Evolutionary conservation across 192 early-diverging fungal species (phyloP).

Genomic region (Coemansia sp.): DNA sequence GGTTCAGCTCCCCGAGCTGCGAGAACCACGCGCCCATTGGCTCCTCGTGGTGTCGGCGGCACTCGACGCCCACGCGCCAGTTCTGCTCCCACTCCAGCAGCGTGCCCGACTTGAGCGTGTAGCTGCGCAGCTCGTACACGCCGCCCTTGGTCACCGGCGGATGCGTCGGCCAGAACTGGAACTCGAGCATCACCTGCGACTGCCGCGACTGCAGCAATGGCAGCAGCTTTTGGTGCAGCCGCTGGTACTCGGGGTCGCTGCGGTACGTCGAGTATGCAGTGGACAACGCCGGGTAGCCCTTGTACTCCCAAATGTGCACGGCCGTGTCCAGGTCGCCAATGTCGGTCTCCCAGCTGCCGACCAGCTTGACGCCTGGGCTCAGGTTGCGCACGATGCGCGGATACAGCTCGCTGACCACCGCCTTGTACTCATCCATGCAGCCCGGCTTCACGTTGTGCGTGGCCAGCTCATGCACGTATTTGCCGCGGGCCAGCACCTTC

Average conservation of each 20-base stretch:
- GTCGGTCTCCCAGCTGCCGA: conserved; percentile 83
- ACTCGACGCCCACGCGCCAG: conserved; percentile 86
- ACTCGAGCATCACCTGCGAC: conserved; percentile 87
- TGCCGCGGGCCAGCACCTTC: conserved; percentile 74
- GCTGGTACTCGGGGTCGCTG: conserved; percentile 61
- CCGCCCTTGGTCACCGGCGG: conserved; percentile 72
- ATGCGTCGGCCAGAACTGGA: conserved; percentile 83
- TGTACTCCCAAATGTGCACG: conserved; percentile 89
- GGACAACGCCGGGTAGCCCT: conserved; percentile 78
- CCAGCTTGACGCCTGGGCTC: conserved; percentile 72
- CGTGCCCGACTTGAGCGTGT: conserved; percentile 80
- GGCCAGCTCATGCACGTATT: conserved; percentile 86
- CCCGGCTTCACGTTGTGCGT: conserved; percentile 84
- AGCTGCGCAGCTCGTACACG: conserved; percentile 90
- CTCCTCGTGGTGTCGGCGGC: conserved; percentile 78
- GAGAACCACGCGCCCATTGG: conserved; percentile 96
- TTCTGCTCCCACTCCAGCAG: conserved; percentile 91
- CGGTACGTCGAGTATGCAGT: conserved; percentile 59
- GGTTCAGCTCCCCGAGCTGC: conserved; percentile 82
- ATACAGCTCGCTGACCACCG: conserved; percentile 70
- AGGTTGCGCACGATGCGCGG: conserved; percentile 72
- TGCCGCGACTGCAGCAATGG: conserved; percentile 68
- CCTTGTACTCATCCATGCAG: conserved; percentile 78
- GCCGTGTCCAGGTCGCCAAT: conserved; percentile 86
- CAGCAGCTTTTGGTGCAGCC: conserved; percentile 63